Evolutionary conservation across 352 stramenopile genomes (phyloP), one percentile per base, ranked within the genome.

Genomic region (Phytophthora boehmeriae): DNA sequence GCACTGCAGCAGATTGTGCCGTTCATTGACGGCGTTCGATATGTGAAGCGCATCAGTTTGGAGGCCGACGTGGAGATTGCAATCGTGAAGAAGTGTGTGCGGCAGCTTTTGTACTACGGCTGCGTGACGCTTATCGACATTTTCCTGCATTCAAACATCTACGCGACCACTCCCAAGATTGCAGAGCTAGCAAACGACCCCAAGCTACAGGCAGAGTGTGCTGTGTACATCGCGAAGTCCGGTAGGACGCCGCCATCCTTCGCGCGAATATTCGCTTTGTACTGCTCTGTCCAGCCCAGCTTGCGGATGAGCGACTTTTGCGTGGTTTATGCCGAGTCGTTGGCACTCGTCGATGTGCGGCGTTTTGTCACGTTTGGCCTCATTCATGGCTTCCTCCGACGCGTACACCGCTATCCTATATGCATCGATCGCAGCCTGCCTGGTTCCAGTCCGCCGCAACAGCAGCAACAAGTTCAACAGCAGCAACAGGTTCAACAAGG

Each of bases 71-170:
- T 97, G 14, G 87, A 96, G 55, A 83, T 96, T 42, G 75, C 81
- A 25, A 92, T 95, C 51, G 86, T 97, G 16, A 97, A 96, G 66
- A 91, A 92, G 35, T 96, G 86, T 58, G 58, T 97, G 27, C 86
- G 80, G 0, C 88, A 95, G 66, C 69, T 96, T 57, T 63, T 97
- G 19, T 96, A 96, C 75, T 97, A 95, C 50, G 83, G 83, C 52
- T 97, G 87, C 59, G 87, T 97, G 52, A 83, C 80, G 14, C 80
- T 97, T 63, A 93, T 96, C 44, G 90, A 97, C 59, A 96, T 97
- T 59, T 97, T 97, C 54, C 65, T 95, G 41, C 86, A 96, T 71
- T 91, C 84, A 9, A 97, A 97, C 67, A 93, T 96, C 43, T 97
- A 97, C 68, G 75, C 79, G 6, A 89, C 78, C 9, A 92, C 84